Conservation (phyloP, 2,329 filamentous ascomycete species). For the Diaporthe citri region DNA sequence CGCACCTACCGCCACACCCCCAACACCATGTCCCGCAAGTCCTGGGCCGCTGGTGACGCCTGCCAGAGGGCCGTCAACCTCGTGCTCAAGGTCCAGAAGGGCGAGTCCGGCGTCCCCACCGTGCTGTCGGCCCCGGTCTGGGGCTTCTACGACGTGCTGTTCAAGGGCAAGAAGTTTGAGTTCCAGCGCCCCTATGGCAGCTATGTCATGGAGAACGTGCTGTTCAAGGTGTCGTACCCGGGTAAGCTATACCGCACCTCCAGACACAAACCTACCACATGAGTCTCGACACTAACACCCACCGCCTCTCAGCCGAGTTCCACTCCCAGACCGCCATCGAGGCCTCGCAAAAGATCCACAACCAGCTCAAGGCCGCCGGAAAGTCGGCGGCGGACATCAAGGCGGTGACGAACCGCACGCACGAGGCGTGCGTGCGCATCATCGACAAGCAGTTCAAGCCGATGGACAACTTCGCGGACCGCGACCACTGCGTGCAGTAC, state of each 20-base stretch:
- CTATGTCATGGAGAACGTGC: slow-evolving; percentile 99
- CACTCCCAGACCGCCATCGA: slow-evolving; percentile 99
- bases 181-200: slow-evolving; percentile 97
- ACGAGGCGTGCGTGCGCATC: slow-evolving; percentile 98
- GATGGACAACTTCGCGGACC: slow-evolving; percentile 99
- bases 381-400: slow-evolving; percentile 96
- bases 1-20: slow-evolving; percentile 97
- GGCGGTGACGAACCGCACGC: slow-evolving; percentile 91
- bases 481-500: slow-evolving; percentile 99
- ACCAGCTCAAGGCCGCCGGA: slow-evolving; percentile 84
- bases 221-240: slow-evolving; percentile 99
- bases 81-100: slow-evolving; percentile 89
- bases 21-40: slow-evolving; percentile 99
- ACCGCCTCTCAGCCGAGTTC: slow-evolving; percentile 78
- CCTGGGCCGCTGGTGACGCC: slow-evolving; percentile 97
- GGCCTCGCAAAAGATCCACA: slow-evolving; percentile 89
- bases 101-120: slow-evolving; percentile 90
- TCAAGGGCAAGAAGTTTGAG: slow-evolving; percentile 94
- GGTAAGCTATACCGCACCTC: slow-evolving; percentile 63
- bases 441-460: slow-evolving; percentile 99
- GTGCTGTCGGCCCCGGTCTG: slow-evolving; percentile 93
- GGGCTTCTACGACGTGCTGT: slow-evolving; percentile 99
- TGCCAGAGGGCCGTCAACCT: slow-evolving; percentile 96
- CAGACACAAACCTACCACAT: too few relatives aligned
- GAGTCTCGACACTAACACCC: neutral